Base-by-base conservation (phyloP, 2,329 filamentous ascomycete species). In the Colletotrichum sp. region DNA sequence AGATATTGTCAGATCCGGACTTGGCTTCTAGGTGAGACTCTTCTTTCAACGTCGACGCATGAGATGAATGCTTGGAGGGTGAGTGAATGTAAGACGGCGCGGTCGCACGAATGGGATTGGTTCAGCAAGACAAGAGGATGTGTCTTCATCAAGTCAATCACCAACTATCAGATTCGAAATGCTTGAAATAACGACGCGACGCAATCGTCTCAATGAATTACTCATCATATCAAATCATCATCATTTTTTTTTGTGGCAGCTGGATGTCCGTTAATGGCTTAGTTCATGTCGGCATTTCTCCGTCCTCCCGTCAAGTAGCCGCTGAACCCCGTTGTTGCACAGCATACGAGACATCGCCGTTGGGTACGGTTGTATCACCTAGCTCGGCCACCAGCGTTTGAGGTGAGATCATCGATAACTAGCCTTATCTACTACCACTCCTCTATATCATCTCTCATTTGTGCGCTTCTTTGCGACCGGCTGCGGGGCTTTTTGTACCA, bases 21-120 rank as follows among this genome's bases (percentile, higher is more conserved):
- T 68, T 68, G 65, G 52, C 65, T 43, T 10, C 32, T 56, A 13
- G n/a, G 43, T 38, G 52, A 38, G 65, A 67, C 24, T 58, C 48
- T 58, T 67, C 32, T 68, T 58, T 21, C 30, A 21, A 68, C 65
- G 65, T 38, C 52, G 12, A 26, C 12, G 65, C 48, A 43, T 68
- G 21, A 9, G 30, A 14, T 28, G 14, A 5, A 18, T 68, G 1
- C 1, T 13, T 21, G 5, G n/a, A 52, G n/a, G 6, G 6, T 21
- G 43, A 4, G 43, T 21, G 10, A 7, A 7, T 7, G n/a, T n/a
- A n/a, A n/a, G n/a, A n/a, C n/a, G n/a, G n/a, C n/a, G n/a, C n/a
- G n/a, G n/a, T n/a, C n/a, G n/a, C n/a, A 48, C 18, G 24, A 28
- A 12, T 58, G 55, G 0, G 24, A 30, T 0, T 21, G 18, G 24